These are phyloP conservation scores for Violaceomyces palustris DNA, from an alignment of 1,284 basidiomycete genomes.

Conservation along the genomic window DNA sequence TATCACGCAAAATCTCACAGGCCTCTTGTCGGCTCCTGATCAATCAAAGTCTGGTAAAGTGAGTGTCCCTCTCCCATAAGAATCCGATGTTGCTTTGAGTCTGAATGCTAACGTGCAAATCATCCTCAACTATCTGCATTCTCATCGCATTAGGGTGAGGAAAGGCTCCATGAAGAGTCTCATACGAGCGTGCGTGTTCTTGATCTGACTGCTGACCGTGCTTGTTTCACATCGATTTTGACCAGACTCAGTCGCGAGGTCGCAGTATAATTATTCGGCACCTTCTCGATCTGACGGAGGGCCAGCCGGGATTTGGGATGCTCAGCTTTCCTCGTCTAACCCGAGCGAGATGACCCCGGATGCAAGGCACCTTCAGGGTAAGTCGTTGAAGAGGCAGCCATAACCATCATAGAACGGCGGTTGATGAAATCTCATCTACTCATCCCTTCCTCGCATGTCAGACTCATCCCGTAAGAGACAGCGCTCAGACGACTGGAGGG, in stretches of 20 bases:
- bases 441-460: background rate
- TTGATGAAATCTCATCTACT: background rate
- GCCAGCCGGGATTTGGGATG: no score
- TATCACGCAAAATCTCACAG: slow-evolving; percentile 34
- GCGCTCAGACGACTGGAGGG: slow-evolving; percentile 26
- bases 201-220: no score
- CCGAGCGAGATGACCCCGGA: background rate
- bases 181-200: no score
- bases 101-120: background rate
- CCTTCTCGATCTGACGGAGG: no score
- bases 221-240: no score
- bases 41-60: slow-evolving; percentile 8
- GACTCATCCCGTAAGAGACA: slow-evolving; percentile 23
- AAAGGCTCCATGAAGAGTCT: no score
- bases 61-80: slow-evolving; percentile 7
- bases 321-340: background rate
- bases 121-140: background rate
- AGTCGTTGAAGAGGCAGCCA: background rate
- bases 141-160: no score
- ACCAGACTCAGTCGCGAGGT: no score
- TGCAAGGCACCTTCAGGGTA: background rate
- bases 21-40: slow-evolving; percentile 30
- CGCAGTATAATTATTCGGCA: no score
- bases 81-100: background rate
- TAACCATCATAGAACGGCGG: background rate